Conservation (phyloP, 2,329 filamentous ascomycete genomes). For the Diplocarpon mali region DNA sequence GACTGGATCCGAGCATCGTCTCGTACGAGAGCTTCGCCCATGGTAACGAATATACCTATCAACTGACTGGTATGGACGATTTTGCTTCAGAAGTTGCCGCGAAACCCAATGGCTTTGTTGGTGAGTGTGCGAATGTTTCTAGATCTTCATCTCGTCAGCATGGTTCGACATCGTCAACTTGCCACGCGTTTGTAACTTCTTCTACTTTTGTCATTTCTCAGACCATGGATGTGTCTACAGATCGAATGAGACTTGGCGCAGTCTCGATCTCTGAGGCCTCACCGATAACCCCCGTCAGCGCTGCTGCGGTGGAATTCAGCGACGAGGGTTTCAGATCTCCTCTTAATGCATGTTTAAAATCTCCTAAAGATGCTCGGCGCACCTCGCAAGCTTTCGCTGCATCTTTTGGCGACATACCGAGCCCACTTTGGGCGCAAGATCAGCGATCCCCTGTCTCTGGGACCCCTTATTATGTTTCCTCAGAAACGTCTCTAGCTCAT, state of each 20-base stretch:
- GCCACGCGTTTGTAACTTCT: conserved; percentile 20
- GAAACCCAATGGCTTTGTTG: conserved; percentile 33
- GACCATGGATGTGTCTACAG: conserved; percentile 15
- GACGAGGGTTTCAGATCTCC: conserved; percentile 28
- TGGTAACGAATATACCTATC: conserved; percentile 24
- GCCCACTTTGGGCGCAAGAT: conserved; percentile 16
- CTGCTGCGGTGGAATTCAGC: conserved; percentile 11
- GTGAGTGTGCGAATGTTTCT: conserved; percentile 33
- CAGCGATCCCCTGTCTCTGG: conserved; percentile 18
- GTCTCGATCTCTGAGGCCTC: conserved; percentile 18
- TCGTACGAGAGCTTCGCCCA: conserved; percentile 20
- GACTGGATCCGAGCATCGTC: conserved; percentile 25
- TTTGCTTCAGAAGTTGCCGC: conserved; percentile 30
- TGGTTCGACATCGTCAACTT: conserved; percentile 19
- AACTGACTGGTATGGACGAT: conserved; percentile 27
- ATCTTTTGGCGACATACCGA: conserved; percentile 17
- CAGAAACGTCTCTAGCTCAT: conserved; percentile 15
- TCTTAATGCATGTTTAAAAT: conserved; percentile 27
- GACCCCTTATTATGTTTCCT: conserved; percentile 11
- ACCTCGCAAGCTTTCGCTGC: conserved; percentile 19
- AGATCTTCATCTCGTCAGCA: conserved; percentile 26
- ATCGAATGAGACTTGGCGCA: neutral
- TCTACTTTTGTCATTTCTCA: conserved; percentile 22
- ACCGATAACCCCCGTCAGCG: conserved; percentile 21
- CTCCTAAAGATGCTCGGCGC: conserved; percentile 23